Base-by-base conservation (phyloP, 768 basidiomycete species). In the Cystofilobasidium macerans region DNA sequence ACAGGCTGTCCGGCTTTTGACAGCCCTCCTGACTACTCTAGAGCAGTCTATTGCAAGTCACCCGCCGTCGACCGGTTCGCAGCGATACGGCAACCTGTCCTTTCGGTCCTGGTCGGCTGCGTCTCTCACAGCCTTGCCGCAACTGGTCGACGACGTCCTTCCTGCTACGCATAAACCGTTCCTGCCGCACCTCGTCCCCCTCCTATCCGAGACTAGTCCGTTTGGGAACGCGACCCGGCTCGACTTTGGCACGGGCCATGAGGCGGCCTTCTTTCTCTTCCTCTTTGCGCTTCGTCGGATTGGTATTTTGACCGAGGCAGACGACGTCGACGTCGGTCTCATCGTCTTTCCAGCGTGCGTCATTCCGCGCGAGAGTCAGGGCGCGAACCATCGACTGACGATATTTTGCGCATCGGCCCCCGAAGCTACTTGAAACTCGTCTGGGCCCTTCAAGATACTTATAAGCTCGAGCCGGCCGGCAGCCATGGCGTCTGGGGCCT, bases 401-500 rank as follows among this genome's bases (percentile, higher is more conserved):
- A 58, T 57, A 24, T 45, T 40, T 36, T n/a, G 4, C 30, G 56
- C 3, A 20, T 22, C 20, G 2, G 43, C n/a, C 30, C 38, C 22
- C 14, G 14, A 82, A 88, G 86, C 51, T 99, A 99, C 74, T 77
- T 92, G 48, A 80, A 81, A 38, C 80, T 97, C 38, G 77, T 86
- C 69, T 92, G 89, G 84, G 82, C 81, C 64, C 80, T 97, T 20
- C 92, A 97, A 74, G 88, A 91, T 69, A 82, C 83, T 36, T 99
- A 97, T 75, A 83, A 80, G 57, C 83, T 99, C 13, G 94, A 97
- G 76, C 92, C 93, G 7, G 95, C 95, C 2, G 95, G 95, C 11
- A 93, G 89, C 69, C 93, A 97, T 73, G 95, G 95, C 5, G 94
- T 97, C 0, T 99, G 94, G 95, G 95, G 93, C 1, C 78, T 98